These are phyloP conservation scores for Halenospora varia DNA, from an alignment of 495 filamentous ascomycete genomes.

Conservation along the genomic window DNA sequence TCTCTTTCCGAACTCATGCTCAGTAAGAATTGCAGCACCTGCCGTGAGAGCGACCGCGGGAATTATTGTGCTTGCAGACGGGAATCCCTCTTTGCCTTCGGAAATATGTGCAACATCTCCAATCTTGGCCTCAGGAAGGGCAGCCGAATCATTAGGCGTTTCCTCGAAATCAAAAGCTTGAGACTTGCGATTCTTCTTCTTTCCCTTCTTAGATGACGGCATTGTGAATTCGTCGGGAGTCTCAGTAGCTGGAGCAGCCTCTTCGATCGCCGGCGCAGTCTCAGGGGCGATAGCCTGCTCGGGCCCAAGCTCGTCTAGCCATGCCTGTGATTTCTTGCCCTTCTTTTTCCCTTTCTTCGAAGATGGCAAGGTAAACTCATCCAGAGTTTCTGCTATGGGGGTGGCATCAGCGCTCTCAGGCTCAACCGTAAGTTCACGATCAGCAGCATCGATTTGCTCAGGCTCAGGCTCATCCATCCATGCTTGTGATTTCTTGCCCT, in stretches of 20 bases:
- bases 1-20: neutral
- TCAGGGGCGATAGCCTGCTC: neutral
- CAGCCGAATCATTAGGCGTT: constrained; percentile 13
- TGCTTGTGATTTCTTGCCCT: no score
- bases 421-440: neutral
- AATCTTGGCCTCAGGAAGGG: neutral
- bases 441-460: neutral
- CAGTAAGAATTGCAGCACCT: neutral
- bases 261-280: neutral
- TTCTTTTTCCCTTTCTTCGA: no score
- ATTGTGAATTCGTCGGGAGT: neutral
- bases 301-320: no score
- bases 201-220: neutral
- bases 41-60: neutral
- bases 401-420: neutral
- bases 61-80: neutral
- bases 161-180: constrained; percentile 11
- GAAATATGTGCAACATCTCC: neutral
- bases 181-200: constrained; percentile 14
- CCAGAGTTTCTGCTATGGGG: no score
- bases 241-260: neutral
- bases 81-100: neutral
- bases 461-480: no score
- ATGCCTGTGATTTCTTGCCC: no score
- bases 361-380: no score